A percentile compares a stretch with the other conserved stretches of the same genome.
phyloP scores from a whole-genome alignment of 768 basidiomycete genomes.

The Chlorophyllum brunneum region DNA sequence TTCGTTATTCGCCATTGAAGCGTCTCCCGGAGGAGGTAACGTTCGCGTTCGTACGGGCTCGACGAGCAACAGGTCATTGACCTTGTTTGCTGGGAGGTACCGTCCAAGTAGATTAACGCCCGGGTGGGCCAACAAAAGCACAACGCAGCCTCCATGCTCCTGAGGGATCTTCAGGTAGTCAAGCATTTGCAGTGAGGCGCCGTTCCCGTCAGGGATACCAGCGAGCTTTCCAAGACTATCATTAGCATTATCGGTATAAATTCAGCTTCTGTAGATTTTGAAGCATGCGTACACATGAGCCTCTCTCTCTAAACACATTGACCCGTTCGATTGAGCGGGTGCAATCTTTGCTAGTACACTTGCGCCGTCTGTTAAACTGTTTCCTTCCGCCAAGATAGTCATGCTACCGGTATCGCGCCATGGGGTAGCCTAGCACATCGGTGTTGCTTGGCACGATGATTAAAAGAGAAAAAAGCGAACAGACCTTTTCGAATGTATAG shows the following conservation, averaged over 20 bases:
- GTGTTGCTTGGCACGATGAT: neutral
- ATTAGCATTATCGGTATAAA: neutral
- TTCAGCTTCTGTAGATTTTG: neutral
- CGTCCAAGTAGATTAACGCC: slow-evolving; percentile 65
- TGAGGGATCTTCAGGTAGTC: slow-evolving; percentile 67
- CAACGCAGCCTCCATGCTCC: slow-evolving; percentile 62
- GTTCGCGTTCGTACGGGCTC: slow-evolving; percentile 43
- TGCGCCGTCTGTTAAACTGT: slow-evolving; percentile 65
- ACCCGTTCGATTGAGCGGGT: slow-evolving; percentile 66
- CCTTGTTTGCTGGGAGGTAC: slow-evolving; percentile 63
- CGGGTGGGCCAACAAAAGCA: slow-evolving; percentile 68
- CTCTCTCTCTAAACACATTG: slow-evolving; percentile 69
- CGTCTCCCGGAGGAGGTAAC: slow-evolving; percentile 41
- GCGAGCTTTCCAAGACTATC: slow-evolving; percentile 49
- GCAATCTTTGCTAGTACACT: slow-evolving; percentile 72
- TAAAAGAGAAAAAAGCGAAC: slow-evolving; percentile 11
- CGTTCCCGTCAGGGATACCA: slow-evolving; percentile 45
- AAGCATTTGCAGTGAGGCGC: slow-evolving; percentile 52
- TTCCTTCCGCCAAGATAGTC: slow-evolving; percentile 66
- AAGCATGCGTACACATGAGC: slow-evolving; percentile 57
- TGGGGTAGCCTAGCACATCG: slow-evolving; percentile 42
- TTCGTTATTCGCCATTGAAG: slow-evolving; percentile 41
- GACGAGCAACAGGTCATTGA: slow-evolving; percentile 63
- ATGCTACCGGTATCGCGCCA: slow-evolving; percentile 76
- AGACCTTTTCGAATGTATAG: slow-evolving; percentile 67